These are phyloP conservation scores for Cucumis melo DNA, from an alignment of 306 rosid species.

Conservation along the genomic window DNA sequence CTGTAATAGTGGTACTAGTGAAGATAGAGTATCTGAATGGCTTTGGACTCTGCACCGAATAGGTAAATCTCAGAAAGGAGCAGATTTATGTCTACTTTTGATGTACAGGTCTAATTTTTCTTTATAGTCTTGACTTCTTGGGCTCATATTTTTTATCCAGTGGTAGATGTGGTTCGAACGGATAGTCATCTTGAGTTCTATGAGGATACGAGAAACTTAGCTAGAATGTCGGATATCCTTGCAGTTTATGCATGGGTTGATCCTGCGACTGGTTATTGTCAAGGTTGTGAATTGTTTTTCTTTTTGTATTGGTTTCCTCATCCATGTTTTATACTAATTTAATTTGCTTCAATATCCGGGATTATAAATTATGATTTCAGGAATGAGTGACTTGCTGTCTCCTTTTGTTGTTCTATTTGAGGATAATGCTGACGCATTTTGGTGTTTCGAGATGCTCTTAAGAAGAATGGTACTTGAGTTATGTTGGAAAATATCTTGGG, in stretches of 20 bases:
- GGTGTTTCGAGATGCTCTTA: slow-evolving; percentile 99
- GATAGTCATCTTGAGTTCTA: slow-evolving; percentile 91
- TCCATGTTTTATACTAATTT: neutral
- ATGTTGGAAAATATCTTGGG: slow-evolving; percentile 20
- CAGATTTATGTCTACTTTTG: neutral
- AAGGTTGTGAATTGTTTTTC: slow-evolving; percentile 38
- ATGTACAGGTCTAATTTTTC: neutral
- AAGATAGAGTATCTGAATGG: slow-evolving; percentile 79
- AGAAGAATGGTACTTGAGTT: slow-evolving; percentile 76
- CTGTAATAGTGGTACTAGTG: slow-evolving; percentile 29
- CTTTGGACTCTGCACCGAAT: slow-evolving; percentile 93
- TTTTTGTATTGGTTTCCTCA: slow-evolving; percentile 7
- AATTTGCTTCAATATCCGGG: slow-evolving; percentile 10
- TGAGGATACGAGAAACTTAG: slow-evolving; percentile 68
- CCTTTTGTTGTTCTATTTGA: slow-evolving; percentile 91
- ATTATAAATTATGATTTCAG: slow-evolving; percentile 40
- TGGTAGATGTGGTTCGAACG: slow-evolving; percentile 93
- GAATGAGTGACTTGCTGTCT: slow-evolving; percentile 98
- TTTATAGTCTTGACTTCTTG: slow-evolving; percentile 7
- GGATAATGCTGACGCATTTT: slow-evolving; percentile 94
- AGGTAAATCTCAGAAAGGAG: slow-evolving; percentile 23
- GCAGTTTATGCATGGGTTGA: slow-evolving; percentile 98
- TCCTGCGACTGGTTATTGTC: slow-evolving; percentile 94
- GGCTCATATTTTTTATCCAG: slow-evolving; percentile 32
- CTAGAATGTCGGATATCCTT: slow-evolving; percentile 97